These are phyloP conservation scores for Aspergillus nomiae DNA, from an alignment of 2,329 filamentous ascomycete genomes.

Conservation along the genomic window DNA sequence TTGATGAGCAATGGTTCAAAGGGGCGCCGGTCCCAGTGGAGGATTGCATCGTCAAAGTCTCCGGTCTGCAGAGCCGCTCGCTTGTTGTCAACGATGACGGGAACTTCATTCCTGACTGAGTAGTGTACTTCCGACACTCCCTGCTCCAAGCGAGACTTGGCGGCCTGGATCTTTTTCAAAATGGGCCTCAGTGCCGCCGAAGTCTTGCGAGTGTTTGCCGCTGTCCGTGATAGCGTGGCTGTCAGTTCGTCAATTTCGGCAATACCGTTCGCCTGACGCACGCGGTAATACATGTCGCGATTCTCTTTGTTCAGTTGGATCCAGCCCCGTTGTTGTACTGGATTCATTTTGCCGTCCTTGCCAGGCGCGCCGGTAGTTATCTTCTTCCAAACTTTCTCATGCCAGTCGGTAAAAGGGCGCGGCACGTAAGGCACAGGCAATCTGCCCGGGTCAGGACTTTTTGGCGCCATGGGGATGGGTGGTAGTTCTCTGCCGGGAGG, in stretches of 20 bases:
- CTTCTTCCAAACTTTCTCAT: constrained; percentile 26
- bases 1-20: constrained; percentile 68
- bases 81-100: constrained; percentile 54
- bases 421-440: constrained; percentile 29
- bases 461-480: constrained; percentile 27
- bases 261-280: constrained; percentile 18
- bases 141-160: constrained; percentile 13
- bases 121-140: constrained; percentile 27
- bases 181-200: constrained; percentile 23
- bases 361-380: constrained; percentile 10
- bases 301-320: constrained; percentile 32
- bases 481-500: constrained; percentile 32
- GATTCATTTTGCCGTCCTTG: constrained; percentile 11
- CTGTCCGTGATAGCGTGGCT: constrained; percentile 25
- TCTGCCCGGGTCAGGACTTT: constrained; percentile 17
- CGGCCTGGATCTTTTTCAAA: constrained; percentile 22
- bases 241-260: constrained; percentile 32
- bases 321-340: constrained; percentile 13
- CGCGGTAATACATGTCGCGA: constrained; percentile 15
- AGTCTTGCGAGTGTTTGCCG: constrained; percentile 25
- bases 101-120: constrained; percentile 37
- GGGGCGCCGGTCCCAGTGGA: constrained; percentile 70
- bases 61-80: constrained; percentile 39
- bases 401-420: constrained; percentile 41
- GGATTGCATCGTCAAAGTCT: constrained; percentile 51